phyloP scores from a whole-genome alignment of 2,329 filamentous ascomycete species.

The Graphilbum ipis-grandicollis region DNA sequence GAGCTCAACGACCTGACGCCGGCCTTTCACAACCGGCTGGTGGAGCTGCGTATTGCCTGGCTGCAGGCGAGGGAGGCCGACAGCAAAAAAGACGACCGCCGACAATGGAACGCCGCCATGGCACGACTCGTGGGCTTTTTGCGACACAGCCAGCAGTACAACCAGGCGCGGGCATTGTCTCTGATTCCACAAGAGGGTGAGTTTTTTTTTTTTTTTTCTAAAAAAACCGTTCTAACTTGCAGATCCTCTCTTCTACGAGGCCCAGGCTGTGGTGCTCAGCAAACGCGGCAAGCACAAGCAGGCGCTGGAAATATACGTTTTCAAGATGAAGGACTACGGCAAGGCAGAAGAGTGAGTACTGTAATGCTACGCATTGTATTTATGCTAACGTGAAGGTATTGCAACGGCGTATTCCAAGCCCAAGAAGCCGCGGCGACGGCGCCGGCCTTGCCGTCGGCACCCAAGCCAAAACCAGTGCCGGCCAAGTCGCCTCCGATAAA shows the following conservation, averaged over 20 bases:
- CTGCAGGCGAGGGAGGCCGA: conserved; percentile 18
- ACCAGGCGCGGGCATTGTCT: conserved; percentile 57
- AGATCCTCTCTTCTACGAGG: conserved; percentile 79
- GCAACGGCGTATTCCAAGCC: conserved; percentile 64
- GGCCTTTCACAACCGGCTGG: conserved; percentile 72
- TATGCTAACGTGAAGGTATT: conserved; percentile 42
- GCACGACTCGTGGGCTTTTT: conserved; percentile 58
- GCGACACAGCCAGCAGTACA: conserved; percentile 62
- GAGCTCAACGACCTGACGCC: conserved; percentile 74
- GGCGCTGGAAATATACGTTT: conserved; percentile 93
- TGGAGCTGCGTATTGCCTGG: conserved; percentile 51
- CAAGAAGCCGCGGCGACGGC: conserved; percentile 21
- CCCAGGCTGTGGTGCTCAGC: conserved; percentile 75
- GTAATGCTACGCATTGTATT: neutral
- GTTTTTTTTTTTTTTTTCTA: conserved; percentile 15
- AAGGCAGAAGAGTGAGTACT: conserved; percentile 78
- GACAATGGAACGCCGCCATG: conserved; percentile 31
- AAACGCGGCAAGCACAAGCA: conserved; percentile 94
- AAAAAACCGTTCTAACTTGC: conserved; percentile 1
- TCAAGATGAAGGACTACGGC: conserved; percentile 68
- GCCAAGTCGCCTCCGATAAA: no score
- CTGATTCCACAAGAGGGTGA: conserved; percentile 65
- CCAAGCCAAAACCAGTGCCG: no score
- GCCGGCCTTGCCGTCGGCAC: no score
- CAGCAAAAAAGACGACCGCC: neutral